These are phyloP conservation scores for Trichoderma afroharzianum DNA, from an alignment of 2,329 filamentous ascomycete species.

Conservation along the genomic window DNA sequence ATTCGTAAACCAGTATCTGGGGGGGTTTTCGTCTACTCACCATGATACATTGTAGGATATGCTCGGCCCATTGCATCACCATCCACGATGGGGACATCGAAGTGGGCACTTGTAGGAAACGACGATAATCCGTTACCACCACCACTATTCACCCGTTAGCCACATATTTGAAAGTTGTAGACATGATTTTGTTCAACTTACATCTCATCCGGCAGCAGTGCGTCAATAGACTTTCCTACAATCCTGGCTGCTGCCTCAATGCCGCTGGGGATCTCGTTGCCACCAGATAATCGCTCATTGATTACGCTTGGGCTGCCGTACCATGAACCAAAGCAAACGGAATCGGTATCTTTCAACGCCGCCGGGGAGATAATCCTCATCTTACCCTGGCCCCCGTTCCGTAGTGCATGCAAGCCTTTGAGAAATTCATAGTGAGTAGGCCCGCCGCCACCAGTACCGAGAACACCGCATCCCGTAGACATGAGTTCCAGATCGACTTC, in stretches of 20 bases:
- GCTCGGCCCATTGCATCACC: conserved; percentile 39
- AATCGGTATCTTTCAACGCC: conserved; percentile 35
- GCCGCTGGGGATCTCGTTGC: conserved; percentile 36
- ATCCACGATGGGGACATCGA: conserved; percentile 36
- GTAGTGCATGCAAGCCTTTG: conserved; percentile 37
- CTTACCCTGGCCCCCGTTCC: conserved; percentile 30
- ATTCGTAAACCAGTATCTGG: rapidly evolving
- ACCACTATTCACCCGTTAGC: conserved; percentile 27
- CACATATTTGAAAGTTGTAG: background rate
- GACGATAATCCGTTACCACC: conserved; percentile 38
- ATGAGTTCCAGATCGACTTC: conserved; percentile 36
- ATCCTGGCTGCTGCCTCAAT: conserved; percentile 36
- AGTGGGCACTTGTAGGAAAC: conserved; percentile 32
- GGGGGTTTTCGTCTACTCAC: conserved; percentile 17
- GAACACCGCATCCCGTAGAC: conserved; percentile 34
- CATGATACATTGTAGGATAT: conserved; percentile 37
- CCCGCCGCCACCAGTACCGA: conserved; percentile 38
- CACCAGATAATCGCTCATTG: conserved; percentile 35
- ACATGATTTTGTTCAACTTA: conserved; percentile 21
- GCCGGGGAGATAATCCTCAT: conserved; percentile 41
- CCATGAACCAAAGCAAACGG: conserved; percentile 42
- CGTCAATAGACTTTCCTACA: conserved; percentile 31
- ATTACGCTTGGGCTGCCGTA: conserved; percentile 43
- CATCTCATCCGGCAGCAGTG: conserved; percentile 38
- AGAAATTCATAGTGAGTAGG: conserved; percentile 43